These are phyloP conservation scores for Citrus reticulata DNA, from an alignment of 345 rosid species.

Conservation along the genomic window DNA sequence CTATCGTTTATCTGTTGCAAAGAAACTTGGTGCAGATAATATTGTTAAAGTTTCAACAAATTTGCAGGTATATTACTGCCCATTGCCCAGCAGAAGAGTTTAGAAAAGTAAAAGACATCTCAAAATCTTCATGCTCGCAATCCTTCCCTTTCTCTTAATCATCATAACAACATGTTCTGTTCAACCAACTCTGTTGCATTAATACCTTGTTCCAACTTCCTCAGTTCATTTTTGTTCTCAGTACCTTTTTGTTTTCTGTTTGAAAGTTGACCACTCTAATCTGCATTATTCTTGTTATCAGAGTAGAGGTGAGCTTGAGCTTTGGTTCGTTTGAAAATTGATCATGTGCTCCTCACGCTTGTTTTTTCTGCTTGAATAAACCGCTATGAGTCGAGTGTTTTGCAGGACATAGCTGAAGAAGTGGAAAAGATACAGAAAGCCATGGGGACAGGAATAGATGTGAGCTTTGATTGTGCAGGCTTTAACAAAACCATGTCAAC, in stretches of 20 bases:
- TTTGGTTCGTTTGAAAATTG: neutral
- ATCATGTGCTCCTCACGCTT: neutral
- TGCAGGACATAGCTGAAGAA: slow-evolving; percentile 65
- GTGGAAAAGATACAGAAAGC: slow-evolving; percentile 52
- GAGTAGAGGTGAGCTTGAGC: neutral
- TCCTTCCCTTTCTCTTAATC: neutral
- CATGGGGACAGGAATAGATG: slow-evolving; percentile 62
- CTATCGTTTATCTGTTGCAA: slow-evolving; percentile 66
- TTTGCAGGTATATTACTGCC: slow-evolving; percentile 41
- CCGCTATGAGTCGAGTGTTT: neutral
- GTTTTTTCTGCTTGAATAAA: neutral
- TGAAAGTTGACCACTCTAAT: neutral
- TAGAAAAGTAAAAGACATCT: neutral
- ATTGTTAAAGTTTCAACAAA: slow-evolving; percentile 60
- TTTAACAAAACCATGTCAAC: slow-evolving; percentile 87
- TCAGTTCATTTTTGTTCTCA: neutral
- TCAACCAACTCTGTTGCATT: neutral
- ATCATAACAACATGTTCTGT: neutral
- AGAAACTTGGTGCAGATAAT: slow-evolving; percentile 67
- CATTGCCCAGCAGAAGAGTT: neutral
- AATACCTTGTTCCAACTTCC: neutral
- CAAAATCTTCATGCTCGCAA: neutral
- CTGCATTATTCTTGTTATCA: neutral
- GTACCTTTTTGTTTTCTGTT: neutral
- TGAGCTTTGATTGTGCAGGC: slow-evolving; percentile 88